A percentile compares a stretch with the other conserved stretches of the same genome.
phyloP scores from a whole-genome alignment of 2,329 filamentous ascomycete genomes.

The Trichoderma koningiopsis region DNA sequence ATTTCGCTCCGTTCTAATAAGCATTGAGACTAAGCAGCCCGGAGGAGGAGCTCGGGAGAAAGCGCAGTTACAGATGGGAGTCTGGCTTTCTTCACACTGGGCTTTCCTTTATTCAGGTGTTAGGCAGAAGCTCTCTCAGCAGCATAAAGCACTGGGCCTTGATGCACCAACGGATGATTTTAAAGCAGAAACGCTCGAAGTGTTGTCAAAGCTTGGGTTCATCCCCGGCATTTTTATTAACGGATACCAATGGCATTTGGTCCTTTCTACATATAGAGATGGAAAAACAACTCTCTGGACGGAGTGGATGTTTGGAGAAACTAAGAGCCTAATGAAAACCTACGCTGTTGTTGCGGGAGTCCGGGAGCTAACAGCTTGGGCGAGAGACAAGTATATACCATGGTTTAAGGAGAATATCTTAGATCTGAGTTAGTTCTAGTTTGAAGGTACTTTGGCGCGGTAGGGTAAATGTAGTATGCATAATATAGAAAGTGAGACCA shows the following conservation, averaged over 20 bases:
- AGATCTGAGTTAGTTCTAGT: background rate
- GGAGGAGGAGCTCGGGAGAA: background rate
- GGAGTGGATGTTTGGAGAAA: background rate
- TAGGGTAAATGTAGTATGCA: no score
- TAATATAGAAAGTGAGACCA: no score
- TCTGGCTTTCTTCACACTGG: slow-evolving; percentile 7
- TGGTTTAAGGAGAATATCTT: background rate
- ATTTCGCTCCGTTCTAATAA: background rate
- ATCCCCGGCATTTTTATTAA: background rate
- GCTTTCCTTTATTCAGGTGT: background rate
- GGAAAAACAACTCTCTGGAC: background rate
- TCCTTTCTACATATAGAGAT: background rate
- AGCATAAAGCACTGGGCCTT: background rate
- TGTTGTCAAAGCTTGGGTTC: slow-evolving; percentile 3
- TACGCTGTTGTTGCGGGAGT: background rate
- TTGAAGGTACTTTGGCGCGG: no score
- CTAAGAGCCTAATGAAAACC: slow-evolving; percentile 21
- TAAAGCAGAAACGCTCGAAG: background rate
- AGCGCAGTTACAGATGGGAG: slow-evolving; percentile 7
- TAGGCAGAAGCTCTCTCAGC: background rate
- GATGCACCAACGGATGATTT: background rate
- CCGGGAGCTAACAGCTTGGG: background rate
- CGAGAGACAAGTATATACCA: background rate
- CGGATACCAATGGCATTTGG: background rate
- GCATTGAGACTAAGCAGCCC: background rate